Conservation (phyloP, 306 rosid species). For the Fragaria vesca region DNA sequence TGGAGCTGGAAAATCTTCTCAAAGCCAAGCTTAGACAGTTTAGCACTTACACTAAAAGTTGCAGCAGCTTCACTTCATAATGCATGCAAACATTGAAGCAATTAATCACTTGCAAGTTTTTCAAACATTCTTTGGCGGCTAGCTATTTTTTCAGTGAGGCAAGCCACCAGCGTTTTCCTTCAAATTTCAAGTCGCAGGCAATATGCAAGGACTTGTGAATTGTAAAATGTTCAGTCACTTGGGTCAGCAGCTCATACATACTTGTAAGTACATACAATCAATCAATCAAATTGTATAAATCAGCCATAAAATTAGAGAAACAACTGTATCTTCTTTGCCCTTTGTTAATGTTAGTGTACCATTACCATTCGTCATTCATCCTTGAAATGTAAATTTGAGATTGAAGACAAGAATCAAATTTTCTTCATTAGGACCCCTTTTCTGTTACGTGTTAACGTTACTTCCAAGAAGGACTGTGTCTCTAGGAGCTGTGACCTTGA, state of each 20-base stretch:
- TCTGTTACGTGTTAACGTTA: background rate
- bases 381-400: background rate
- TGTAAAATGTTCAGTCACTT: background rate
- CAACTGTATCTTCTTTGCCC: slow-evolving; percentile 3
- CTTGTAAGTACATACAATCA: slow-evolving; percentile 11
- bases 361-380: background rate
- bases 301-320: background rate
- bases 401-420: background rate
- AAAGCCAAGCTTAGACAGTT: slow-evolving; percentile 5
- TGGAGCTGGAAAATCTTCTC: slow-evolving; percentile 30
- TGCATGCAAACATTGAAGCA: background rate
- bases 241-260: background rate
- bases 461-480: too few species aligned
- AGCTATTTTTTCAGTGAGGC: background rate
- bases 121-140: background rate
- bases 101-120: background rate
- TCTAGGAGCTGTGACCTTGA: background rate
- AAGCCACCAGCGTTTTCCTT: background rate
- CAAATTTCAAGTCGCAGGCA: background rate
- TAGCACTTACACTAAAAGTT: slow-evolving; percentile 15
- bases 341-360: background rate
- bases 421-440: background rate
- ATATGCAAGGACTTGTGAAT: background rate
- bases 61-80: background rate
- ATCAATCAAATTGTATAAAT: background rate